These are phyloP conservation scores for Quercus glauca DNA, from an alignment of 306 rosid genomes.

Conservation along the genomic window DNA sequence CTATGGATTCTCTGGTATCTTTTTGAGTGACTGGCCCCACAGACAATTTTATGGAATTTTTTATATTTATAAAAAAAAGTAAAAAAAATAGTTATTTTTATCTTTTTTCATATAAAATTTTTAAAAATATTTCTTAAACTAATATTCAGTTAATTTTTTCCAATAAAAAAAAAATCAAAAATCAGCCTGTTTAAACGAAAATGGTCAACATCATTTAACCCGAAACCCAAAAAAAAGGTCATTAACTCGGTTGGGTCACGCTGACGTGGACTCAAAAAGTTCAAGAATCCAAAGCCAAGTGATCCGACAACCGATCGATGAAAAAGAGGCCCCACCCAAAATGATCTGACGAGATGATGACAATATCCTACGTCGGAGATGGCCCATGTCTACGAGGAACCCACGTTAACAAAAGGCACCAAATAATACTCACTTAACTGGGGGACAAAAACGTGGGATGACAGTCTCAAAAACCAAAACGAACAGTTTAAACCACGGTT, in stretches of 20 bases:
- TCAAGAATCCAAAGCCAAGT: background rate
- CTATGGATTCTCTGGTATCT: too few species aligned
- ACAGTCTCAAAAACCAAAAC: background rate
- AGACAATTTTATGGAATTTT: fast-evolving
- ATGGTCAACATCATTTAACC: background rate
- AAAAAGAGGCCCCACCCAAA: background rate
- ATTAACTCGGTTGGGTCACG: background rate
- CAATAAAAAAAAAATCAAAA: too few species aligned
- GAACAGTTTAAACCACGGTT: slow-evolving; percentile 27
- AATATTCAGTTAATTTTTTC: too few species aligned
- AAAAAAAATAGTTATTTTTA: too few species aligned
- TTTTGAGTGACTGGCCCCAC: too few species aligned
- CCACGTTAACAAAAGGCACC: background rate
- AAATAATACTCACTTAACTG: background rate
- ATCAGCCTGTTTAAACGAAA: too few species aligned
- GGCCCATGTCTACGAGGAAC: slow-evolving; percentile 15
- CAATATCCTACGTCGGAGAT: slow-evolving; percentile 2
- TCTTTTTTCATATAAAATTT: too few species aligned
- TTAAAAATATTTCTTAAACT: too few species aligned
- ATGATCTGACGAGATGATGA: slow-evolving; percentile 26
- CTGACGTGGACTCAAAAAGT: background rate
- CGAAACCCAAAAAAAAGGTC: background rate
- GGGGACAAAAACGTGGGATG: slow-evolving; percentile 8
- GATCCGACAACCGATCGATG: slow-evolving; percentile 21
- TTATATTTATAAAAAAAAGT: too few species aligned